Evolutionary conservation across 2,329 filamentous ascomycete species (phyloP).

Genomic region (Metarhizium album): DNA sequence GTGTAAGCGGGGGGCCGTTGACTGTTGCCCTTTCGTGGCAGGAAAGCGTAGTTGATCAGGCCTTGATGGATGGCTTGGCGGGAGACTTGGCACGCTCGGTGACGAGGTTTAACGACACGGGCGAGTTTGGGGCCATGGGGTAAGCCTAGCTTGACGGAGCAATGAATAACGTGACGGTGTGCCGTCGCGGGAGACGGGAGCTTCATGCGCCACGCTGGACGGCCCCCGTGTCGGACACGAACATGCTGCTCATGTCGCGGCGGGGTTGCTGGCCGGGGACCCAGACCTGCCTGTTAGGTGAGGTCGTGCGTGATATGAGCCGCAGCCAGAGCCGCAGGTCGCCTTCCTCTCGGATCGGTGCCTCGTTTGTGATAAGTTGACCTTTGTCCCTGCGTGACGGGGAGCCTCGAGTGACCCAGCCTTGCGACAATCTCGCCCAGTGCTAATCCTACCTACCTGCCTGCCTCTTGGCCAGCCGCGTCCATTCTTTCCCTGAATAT

Average conservation of each 20-base stretch:
- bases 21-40: slow-evolving; percentile 38
- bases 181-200: slow-evolving; percentile 22
- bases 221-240: slow-evolving; percentile 14
- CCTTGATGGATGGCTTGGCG: slow-evolving; percentile 25
- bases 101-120: slow-evolving; percentile 13
- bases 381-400: too few relatives aligned
- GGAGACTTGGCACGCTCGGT: slow-evolving; percentile 22
- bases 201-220: slow-evolving; percentile 8
- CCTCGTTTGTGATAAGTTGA: too few relatives aligned
- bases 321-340: too few relatives aligned
- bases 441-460: neutral
- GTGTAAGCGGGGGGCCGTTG: slow-evolving; percentile 30
- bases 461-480: slow-evolving; percentile 1
- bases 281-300: too few relatives aligned
- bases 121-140: slow-evolving; percentile 9
- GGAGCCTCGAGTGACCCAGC: too few relatives aligned
- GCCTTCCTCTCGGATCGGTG: too few relatives aligned
- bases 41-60: slow-evolving; percentile 29
- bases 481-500: slow-evolving; percentile 7
- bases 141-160: neutral
- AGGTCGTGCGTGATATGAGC: too few relatives aligned
- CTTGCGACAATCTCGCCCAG: slow-evolving; percentile 1
- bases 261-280: slow-evolving; percentile 18
- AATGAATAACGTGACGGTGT: slow-evolving; percentile 23
- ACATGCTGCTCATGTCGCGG: slow-evolving; percentile 9